These are phyloP conservation scores for Babesia ovis DNA, from an alignment of 169 alveolate species.

Conservation along the genomic window DNA sequence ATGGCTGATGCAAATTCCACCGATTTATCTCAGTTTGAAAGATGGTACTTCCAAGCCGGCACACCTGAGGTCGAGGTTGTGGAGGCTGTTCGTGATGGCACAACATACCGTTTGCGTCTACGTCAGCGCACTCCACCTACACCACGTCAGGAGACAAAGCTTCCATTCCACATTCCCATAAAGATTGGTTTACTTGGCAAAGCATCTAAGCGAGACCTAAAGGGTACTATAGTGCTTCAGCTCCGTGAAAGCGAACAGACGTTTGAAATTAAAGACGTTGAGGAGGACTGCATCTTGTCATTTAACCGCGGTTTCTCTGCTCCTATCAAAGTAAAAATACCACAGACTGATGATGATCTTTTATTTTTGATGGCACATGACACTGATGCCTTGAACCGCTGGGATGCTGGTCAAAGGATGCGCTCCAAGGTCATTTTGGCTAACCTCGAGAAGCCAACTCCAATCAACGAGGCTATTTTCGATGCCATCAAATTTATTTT, in stretches of 20 bases:
- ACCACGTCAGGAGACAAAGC: constrained; percentile 84
- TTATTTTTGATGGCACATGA: constrained; percentile 85
- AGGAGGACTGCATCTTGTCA: constrained; percentile 84
- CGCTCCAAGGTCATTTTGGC: constrained; percentile 46
- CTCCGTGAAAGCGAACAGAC: constrained; percentile 78
- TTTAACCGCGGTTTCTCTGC: constrained; percentile 89
- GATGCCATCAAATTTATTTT: constrained; percentile 32
- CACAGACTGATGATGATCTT: constrained; percentile 82
- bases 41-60: constrained; percentile 87
- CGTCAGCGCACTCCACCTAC: constrained; percentile 85
- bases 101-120: constrained; percentile 73
- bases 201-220: constrained; percentile 70
- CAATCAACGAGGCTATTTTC: constrained; percentile 26
- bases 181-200: constrained; percentile 82
- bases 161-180: constrained; percentile 88
- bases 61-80: constrained; percentile 73
- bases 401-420: constrained; percentile 64
- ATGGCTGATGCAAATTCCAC: constrained; percentile 86
- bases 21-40: constrained; percentile 86
- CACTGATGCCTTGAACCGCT: constrained; percentile 83
- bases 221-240: constrained; percentile 68
- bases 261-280: constrained; percentile 72
- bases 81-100: constrained; percentile 60
- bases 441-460: neutral
- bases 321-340: constrained; percentile 84